phyloP scores from a whole-genome alignment of 176 grass and related monocot genomes.

The Eremochloa ophiuroides region DNA sequence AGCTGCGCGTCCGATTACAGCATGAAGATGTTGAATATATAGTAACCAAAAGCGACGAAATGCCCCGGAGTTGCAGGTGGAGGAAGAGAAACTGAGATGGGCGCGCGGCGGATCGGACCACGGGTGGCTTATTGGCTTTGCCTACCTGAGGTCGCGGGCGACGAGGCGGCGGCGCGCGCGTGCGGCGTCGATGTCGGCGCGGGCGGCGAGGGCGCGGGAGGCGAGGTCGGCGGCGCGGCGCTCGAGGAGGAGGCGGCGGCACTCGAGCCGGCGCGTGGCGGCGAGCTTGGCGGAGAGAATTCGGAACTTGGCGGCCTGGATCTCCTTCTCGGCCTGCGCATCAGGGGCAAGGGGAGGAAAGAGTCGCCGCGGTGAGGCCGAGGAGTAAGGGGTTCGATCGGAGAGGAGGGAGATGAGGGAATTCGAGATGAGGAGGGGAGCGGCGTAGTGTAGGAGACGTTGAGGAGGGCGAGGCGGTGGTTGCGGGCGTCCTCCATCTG shows the following conservation, averaged over 20 bases:
- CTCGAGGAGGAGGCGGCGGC: conserved; percentile 72
- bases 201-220: conserved; percentile 54
- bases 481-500: conserved; percentile 75
- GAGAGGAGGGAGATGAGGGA: background rate
- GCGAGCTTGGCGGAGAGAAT: conserved; percentile 48
- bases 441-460: conserved; percentile 8
- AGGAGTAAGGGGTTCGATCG: background rate
- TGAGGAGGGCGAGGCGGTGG: conserved; percentile 66
- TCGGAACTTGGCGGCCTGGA: conserved; percentile 53
- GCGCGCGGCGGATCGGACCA: background rate
- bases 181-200: conserved; percentile 52
- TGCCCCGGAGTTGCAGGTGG: background rate
- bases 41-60: background rate
- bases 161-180: background rate
- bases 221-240: conserved; percentile 53
- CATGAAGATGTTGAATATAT: background rate
- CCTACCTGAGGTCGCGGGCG: conserved; percentile 31
- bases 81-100: background rate
- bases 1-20: conserved; percentile 24
- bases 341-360: background rate
- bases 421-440: background rate
- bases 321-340: conserved; percentile 70
- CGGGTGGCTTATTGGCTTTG: background rate
- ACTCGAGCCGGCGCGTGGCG: conserved; percentile 37
- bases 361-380: conserved; percentile 1